Conservation (phyloP, 2,329 filamentous ascomycete genomes). For the Fusarium mexicanum region DNA sequence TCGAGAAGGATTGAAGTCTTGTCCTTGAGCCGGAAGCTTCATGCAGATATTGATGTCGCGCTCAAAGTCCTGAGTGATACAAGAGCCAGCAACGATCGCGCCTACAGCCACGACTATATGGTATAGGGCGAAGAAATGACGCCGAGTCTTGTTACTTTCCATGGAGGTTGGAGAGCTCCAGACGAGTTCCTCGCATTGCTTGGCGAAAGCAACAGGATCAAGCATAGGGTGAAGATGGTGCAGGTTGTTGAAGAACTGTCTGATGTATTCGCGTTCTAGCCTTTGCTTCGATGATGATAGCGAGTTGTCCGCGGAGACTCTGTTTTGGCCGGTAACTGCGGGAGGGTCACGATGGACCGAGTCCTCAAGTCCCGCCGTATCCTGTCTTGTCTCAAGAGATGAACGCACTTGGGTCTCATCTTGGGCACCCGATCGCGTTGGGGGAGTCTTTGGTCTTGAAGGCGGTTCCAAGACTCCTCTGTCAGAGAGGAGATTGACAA, state of each 20-base stretch:
- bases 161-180: background rate
- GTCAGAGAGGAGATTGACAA: background rate
- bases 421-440: background rate
- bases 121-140: background rate
- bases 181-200: background rate
- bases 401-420: background rate
- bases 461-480: background rate
- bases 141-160: background rate
- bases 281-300: background rate
- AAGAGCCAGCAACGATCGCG: background rate
- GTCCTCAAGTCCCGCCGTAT: background rate
- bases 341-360: background rate
- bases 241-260: background rate
- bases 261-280: background rate
- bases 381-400: background rate
- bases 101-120: background rate
- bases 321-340: background rate
- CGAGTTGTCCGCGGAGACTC: background rate
- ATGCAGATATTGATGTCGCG: background rate
- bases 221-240: constrained; percentile 1
- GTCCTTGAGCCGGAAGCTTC: background rate
- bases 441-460: background rate
- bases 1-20: background rate
- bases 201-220: background rate
- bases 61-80: background rate